A percentile compares a stretch with the other conserved stretches of the same genome.
phyloP scores from a whole-genome alignment of 208 protist genomes.

The Crithidia thermophila region DNA sequence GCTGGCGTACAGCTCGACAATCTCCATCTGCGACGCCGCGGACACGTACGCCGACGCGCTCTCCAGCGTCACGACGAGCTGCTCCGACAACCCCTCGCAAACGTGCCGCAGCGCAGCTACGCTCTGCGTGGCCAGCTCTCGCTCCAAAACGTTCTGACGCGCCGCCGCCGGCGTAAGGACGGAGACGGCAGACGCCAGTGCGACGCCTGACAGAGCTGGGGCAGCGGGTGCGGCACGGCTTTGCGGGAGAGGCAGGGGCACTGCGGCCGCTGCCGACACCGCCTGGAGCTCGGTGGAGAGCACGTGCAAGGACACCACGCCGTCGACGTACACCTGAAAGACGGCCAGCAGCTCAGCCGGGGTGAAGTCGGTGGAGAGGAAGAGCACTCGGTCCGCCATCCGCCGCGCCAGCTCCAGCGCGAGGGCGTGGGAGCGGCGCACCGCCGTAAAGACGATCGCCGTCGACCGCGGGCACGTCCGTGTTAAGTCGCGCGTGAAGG shows the following conservation, averaged over 20 bases:
- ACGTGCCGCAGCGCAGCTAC: conserved; percentile 48
- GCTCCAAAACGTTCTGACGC: conserved; percentile 25
- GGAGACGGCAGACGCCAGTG: neutral
- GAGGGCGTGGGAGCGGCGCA: conserved; percentile 23
- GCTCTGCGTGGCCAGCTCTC: conserved; percentile 50
- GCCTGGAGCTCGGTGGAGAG: conserved; percentile 29
- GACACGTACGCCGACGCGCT: conserved; percentile 65
- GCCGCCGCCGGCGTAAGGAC: neutral
- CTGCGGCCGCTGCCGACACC: conserved; percentile 3
- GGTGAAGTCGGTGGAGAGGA: conserved; percentile 82
- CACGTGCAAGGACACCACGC: conserved; percentile 43
- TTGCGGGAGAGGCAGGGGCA: neutral
- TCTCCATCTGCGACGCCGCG: conserved; percentile 55
- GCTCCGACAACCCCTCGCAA: conserved; percentile 53
- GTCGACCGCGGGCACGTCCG: conserved; percentile 66
- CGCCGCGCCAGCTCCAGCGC: conserved; percentile 46
- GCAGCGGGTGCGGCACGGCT: neutral
- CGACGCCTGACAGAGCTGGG: neutral
- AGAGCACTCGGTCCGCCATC: conserved; percentile 71
- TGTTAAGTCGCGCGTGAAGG: conserved; percentile 37
- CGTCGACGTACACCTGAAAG: conserved; percentile 63
- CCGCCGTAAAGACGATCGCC: conserved; percentile 73
- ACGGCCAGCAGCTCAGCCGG: conserved; percentile 76
- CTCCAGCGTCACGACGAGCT: conserved; percentile 57
- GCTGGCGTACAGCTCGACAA: conserved; percentile 58